phyloP scores from a whole-genome alignment of 2,329 filamentous ascomycete species.

The Talaromyces sp. region DNA sequence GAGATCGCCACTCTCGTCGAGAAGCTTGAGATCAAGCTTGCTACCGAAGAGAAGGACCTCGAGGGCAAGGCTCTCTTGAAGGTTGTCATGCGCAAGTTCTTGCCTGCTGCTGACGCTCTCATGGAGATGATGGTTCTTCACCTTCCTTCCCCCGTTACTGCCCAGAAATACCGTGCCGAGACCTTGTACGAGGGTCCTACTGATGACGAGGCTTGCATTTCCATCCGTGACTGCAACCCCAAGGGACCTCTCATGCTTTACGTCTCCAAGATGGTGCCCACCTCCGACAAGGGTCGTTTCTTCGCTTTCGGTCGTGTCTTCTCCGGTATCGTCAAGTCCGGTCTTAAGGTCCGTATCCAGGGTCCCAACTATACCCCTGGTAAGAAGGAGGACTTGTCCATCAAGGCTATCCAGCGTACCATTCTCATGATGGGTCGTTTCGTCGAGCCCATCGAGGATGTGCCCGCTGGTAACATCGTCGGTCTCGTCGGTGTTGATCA shows the following conservation, averaged over 20 bases:
- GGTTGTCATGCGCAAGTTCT: slow-evolving; percentile 97
- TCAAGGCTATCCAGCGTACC: slow-evolving; percentile 99
- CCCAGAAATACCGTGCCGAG: slow-evolving; percentile 96
- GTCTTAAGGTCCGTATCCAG: slow-evolving; percentile 99
- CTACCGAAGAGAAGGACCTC: slow-evolving; percentile 78
- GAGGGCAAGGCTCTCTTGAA: slow-evolving; percentile 98
- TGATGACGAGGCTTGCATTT: slow-evolving; percentile 88
- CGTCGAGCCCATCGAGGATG: slow-evolving; percentile 97
- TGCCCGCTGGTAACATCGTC: slow-evolving; percentile 99
- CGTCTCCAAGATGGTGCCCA: slow-evolving; percentile 99
- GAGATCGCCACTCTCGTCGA: slow-evolving; percentile 75
- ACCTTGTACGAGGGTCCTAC: slow-evolving; percentile 96
- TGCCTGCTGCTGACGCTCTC: slow-evolving; percentile 94
- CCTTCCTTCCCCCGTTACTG: slow-evolving; percentile 89
- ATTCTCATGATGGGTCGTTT: slow-evolving; percentile 99
- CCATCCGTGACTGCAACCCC: slow-evolving; percentile 97
- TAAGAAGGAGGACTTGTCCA: slow-evolving; percentile 97
- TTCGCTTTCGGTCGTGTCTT: slow-evolving; percentile 99
- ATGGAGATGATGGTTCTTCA: slow-evolving; percentile 99
- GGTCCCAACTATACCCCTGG: slow-evolving; percentile 97
- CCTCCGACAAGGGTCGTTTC: slow-evolving; percentile 99
- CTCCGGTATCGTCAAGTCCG: slow-evolving; percentile 93
- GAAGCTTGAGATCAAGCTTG: slow-evolving; percentile 94
- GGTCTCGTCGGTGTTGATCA: slow-evolving; percentile 99
- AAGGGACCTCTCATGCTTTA: slow-evolving; percentile 99